A percentile compares a stretch with the other conserved stretches of the same genome.
Evolutionary conservation across 257 asterid species (phyloP).

Genomic region (Linaria vulgaris): DNA sequence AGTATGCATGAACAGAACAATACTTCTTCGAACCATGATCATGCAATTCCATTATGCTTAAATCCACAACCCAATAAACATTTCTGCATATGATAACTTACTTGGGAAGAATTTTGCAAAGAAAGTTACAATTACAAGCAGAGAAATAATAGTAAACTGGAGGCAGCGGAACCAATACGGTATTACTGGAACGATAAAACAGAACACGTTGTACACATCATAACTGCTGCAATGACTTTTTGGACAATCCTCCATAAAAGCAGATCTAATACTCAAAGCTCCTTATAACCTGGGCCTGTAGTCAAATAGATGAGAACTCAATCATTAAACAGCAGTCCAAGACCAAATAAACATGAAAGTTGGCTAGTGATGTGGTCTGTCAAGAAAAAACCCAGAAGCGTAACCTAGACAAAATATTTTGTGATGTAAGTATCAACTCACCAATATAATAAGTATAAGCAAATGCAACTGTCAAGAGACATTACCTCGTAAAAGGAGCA

Average conservation of each 20-base stretch:
- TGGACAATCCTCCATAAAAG: constrained; percentile 53
- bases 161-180: constrained; percentile 87
- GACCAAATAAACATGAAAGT: constrained; percentile 35
- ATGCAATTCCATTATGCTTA: background rate
- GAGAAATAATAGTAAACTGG: constrained; percentile 42
- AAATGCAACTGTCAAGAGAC: background rate
- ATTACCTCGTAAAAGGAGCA: constrained; percentile 75
- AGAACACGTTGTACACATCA: constrained; percentile 56
- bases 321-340: constrained; percentile 12
- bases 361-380: constrained; percentile 86
- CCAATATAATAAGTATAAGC: background rate
- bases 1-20: too few relatives aligned
- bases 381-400: constrained; percentile 65
- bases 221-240: constrained; percentile 41
- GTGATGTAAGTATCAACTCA: constrained; percentile 12
- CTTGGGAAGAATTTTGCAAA: too few relatives aligned
- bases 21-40: too few relatives aligned
- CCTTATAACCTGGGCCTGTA: constrained; percentile 77
- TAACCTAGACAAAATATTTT: constrained; percentile 47
- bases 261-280: constrained; percentile 75
- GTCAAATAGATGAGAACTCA: constrained; percentile 26
- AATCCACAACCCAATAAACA: background rate
- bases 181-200: constrained; percentile 61
- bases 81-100: too few relatives aligned
- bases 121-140: background rate